Evolutionary conservation across 345 rosid species (phyloP), one percentile per base, ranked within the genome.

Genomic region (Garcia nutans): DNA sequence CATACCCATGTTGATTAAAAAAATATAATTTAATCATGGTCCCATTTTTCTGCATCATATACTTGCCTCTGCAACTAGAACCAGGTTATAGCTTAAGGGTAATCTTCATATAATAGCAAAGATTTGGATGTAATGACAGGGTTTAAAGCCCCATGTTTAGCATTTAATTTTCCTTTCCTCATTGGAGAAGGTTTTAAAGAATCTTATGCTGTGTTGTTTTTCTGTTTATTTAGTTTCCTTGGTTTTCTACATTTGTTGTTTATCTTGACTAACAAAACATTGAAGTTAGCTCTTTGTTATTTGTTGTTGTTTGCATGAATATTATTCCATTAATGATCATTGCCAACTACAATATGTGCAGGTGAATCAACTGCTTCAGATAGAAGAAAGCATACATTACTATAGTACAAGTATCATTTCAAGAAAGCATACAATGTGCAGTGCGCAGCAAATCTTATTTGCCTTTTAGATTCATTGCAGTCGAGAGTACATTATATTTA

Each of bases 301-400:
- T 47, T 47, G 0, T 8, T 9, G 15, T 8, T 13, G 16, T 52
- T 52, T 13, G 19, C 56, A 13, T 52, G 17, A 13, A 13, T 52
- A 12, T 52, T 52, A 15, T 6, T 13, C n/a, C 6, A 16, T 12
- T 12, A 20, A 12, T 60, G 20, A n/a, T 73, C 33, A 12, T 26
- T 65, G 33, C 0, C 3, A 10, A 23, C 24, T 12, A 65, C 20
- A 45, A 44, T 31, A 56, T 71, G 47, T 70, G 82, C 89, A 84
- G 86, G 81, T 77, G 16, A 70, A 70, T 72, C 12, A 19, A 47
- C 33, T 49, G 10, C 57, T 71, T 33, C 33, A 45, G 55, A 50
- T 26, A 16, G 72, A 47, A 37, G 0, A 23, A 23, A 62, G 58
- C 31, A 45, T 58, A 44, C 63, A 59, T 71, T 44, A 69, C 44